These are phyloP conservation scores for Pseudogymnoascus sp. DNA, from an alignment of 2,329 filamentous ascomycete species.

Conservation along the genomic window DNA sequence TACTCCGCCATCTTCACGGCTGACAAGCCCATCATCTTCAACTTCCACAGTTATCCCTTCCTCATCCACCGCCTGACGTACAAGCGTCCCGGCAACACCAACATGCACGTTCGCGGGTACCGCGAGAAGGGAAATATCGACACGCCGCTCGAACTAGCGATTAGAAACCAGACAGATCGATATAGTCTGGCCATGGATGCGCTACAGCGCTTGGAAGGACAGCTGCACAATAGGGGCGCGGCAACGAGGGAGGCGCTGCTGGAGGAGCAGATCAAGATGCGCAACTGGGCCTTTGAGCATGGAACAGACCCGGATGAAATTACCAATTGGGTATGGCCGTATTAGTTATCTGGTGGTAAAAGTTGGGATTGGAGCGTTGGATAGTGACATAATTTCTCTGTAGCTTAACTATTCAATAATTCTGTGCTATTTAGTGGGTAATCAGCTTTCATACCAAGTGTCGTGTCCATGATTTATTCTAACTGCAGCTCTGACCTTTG, in stretches of 20 bases:
- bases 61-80: conserved; percentile 70
- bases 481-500: not conserved
- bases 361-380: not conserved
- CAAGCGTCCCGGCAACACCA: conserved; percentile 59
- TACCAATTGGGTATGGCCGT: conserved; percentile 26
- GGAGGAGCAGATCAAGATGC: conserved; percentile 56
- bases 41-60: conserved; percentile 80
- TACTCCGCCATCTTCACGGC: conserved; percentile 65
- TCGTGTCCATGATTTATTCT: not conserved
- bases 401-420: not conserved
- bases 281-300: conserved; percentile 58
- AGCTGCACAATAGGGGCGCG: conserved; percentile 55
- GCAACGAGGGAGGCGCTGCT: conserved; percentile 56
- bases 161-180: conserved; percentile 69
- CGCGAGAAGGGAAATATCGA: conserved; percentile 80
- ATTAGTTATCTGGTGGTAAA: not conserved
- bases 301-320: conserved; percentile 54
- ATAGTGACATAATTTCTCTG: not conserved
- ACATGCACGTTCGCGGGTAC: conserved; percentile 71
- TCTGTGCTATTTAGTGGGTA: too few species aligned
- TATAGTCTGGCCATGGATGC: conserved; percentile 72
- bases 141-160: conserved; percentile 69
- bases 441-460: too few species aligned
- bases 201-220: conserved; percentile 55
- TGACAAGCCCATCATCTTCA: conserved; percentile 68